Conservation (phyloP, 2,329 filamentous ascomycete genomes). For the Alternaria hordeiaustralica region DNA sequence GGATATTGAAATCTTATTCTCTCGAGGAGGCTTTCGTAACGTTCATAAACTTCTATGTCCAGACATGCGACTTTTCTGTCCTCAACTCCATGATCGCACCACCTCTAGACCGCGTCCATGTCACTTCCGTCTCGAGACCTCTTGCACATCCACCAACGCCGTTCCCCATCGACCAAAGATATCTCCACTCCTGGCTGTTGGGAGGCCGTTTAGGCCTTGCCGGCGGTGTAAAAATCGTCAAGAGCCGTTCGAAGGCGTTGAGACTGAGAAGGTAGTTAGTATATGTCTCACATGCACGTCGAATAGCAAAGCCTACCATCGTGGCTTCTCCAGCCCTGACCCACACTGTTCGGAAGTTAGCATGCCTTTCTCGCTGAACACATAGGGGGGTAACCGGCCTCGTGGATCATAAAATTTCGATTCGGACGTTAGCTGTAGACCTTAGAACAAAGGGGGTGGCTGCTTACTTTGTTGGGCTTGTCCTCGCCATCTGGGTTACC, state of each 20-base stretch:
- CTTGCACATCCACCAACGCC: slow-evolving; percentile 24
- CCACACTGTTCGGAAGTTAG: too few relatives aligned
- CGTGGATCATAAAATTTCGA: slow-evolving; percentile 39
- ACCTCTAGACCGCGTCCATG: slow-evolving; percentile 1
- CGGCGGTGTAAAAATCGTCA: slow-evolving; percentile 87
- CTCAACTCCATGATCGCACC: not conserved
- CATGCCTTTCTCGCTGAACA: too few relatives aligned
- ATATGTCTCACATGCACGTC: not conserved
- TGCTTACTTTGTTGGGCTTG: too few relatives aligned
- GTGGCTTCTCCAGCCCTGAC: too few relatives aligned
- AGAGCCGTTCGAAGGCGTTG: slow-evolving; percentile 71
- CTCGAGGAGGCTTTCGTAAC: not conserved
- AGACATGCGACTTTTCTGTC: not conserved
- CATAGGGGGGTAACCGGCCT: too few relatives aligned
- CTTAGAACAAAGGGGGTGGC: too few relatives aligned
- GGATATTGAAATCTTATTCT: not conserved
- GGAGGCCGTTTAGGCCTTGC: slow-evolving; percentile 67
- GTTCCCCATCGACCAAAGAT: slow-evolving; percentile 1
- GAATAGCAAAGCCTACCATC: too few relatives aligned
- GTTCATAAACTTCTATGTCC: not conserved
- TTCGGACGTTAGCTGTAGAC: too few relatives aligned
- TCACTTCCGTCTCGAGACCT: not conserved
- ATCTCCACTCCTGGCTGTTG: not conserved
- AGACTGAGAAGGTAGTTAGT: not conserved
- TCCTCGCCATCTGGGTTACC: slow-evolving; percentile 85